These are phyloP conservation scores for Mycena venus DNA, from an alignment of 768 basidiomycete genomes.

Conservation along the genomic window DNA sequence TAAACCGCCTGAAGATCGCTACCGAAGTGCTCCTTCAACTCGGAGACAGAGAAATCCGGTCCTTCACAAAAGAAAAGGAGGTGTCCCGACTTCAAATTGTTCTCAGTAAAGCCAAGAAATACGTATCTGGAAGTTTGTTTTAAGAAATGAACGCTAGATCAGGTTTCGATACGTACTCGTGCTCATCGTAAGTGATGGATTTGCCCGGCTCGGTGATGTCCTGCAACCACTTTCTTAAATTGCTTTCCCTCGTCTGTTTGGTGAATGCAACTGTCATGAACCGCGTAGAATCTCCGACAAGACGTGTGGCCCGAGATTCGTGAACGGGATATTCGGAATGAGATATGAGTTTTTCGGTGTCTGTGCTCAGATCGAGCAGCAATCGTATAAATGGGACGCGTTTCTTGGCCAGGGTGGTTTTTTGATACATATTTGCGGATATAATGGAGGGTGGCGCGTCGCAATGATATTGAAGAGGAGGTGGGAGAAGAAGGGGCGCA, in stretches of 20 bases:
- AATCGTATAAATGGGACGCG: slow-evolving; percentile 21
- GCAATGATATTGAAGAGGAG: neutral
- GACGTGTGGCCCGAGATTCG: slow-evolving; percentile 33
- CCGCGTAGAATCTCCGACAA: slow-evolving; percentile 28
- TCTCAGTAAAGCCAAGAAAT: slow-evolving; percentile 36
- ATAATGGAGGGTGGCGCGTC: slow-evolving; percentile 18
- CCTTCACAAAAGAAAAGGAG: slow-evolving; percentile 36
- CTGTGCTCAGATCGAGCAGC: slow-evolving; percentile 4
- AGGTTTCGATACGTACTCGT: slow-evolving; percentile 20
- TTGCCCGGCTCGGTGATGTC: slow-evolving; percentile 12
- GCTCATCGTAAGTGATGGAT: neutral
- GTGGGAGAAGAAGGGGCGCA: slow-evolving; percentile 8
- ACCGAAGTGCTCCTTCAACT: slow-evolving; percentile 34
- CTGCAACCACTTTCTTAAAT: slow-evolving; percentile 27
- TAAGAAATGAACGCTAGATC: neutral
- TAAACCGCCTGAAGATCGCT: slow-evolving; percentile 33
- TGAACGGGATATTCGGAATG: slow-evolving; percentile 14
- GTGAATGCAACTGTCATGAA: slow-evolving; percentile 30
- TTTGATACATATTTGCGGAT: slow-evolving; percentile 13
- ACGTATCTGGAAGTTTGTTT: slow-evolving; percentile 20
- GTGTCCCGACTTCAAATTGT: slow-evolving; percentile 31
- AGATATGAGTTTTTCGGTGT: neutral
- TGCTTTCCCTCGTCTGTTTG: neutral
- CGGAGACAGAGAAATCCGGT: slow-evolving; percentile 19
- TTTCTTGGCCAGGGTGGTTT: slow-evolving; percentile 10